A percentile compares a stretch with the other conserved stretches of the same genome.
Conservation (phyloP, 768 basidiomycete species). For the Russula sp. region DNA sequence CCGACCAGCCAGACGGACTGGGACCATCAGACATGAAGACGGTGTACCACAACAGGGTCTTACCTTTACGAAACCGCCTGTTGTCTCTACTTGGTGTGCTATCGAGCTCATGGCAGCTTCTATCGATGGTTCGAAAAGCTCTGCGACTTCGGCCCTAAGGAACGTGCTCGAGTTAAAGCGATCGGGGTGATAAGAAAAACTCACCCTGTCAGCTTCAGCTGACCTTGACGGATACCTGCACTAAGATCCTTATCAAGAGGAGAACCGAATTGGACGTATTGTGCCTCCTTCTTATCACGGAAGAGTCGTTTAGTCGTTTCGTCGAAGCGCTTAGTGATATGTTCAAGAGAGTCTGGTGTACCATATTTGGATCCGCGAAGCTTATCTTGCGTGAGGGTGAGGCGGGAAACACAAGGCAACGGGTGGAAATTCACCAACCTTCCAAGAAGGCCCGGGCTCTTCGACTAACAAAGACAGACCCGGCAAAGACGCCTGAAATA, state of each 20-base stretch:
- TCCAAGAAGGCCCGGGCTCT: conserved; percentile 67
- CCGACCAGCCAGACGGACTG: conserved; percentile 82
- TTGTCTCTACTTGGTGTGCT: conserved; percentile 62
- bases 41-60: conserved; percentile 2
- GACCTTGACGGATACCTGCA: conserved; percentile 69
- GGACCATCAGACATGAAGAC: neutral
- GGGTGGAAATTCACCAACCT: conserved; percentile 36
- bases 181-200: conserved; percentile 17
- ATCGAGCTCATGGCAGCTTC: conserved; percentile 67
- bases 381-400: conserved; percentile 46
- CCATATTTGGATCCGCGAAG: conserved; percentile 70
- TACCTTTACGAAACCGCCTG: conserved; percentile 62
- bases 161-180: neutral
- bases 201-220: conserved; percentile 66
- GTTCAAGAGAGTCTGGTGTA: conserved; percentile 62
- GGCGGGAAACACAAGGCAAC: neutral
- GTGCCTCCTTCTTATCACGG: conserved; percentile 57
- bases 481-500: conserved; percentile 63
- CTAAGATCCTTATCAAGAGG: conserved; percentile 66
- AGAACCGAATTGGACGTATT: conserved; percentile 72
- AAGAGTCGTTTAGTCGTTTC: conserved; percentile 80
- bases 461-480: conserved; percentile 76
- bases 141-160: conserved; percentile 48
- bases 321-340: conserved; percentile 75
- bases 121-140: conserved; percentile 74